Base-by-base conservation (phyloP, 2,329 filamentous ascomycete genomes). In the Xylariaceae sp. region DNA sequence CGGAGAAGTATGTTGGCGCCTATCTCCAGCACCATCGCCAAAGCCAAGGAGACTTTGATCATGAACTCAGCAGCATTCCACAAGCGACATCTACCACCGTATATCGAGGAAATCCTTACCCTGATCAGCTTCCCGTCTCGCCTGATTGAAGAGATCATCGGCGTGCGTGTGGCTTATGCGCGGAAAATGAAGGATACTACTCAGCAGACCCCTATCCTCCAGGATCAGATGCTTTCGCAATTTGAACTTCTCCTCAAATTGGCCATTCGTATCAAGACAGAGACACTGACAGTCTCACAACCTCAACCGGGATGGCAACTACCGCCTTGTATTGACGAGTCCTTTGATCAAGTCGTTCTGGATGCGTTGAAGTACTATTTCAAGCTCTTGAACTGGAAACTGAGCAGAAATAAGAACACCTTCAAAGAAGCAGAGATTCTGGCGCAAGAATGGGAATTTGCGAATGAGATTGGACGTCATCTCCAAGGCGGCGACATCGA, bases 341-440 rank as follows among this genome's bases (percentile, higher is more conserved):
- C 91, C 48, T 99, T 97, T 69, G 94, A 97, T 71, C 83, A 88
- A 39, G 90, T 95, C 15, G 90, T 97, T 8, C 76, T 99, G 49
- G 93, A 97, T 69, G 92, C 93, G 0, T 79, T 99, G 67, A 95
- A 93, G 73, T 97, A 96, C 74, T 99, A 99, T 75, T 99, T 99
- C 81, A 94, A 93, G 73, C 92, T 99, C 83, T 80, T 99, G 50
- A 97, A 97, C 72, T 97, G 92, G 91, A 97, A 97, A 74, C 79
- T 99, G 56, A 92, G 89, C 67, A 90, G 92, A 58, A 97, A 97
- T 78, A 97, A 97, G 74, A 99, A 97, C 76, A 97, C 92, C 0
- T 99, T 99, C 82, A 97, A 97, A 72, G 94, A 99, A 74, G 94
- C 94, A 5, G 94, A 99, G 78, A 88, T 99, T 64, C 78, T 99